Base-by-base conservation (phyloP, 129 eudicot genomes). In the Centaurea solstitialis region DNA sequence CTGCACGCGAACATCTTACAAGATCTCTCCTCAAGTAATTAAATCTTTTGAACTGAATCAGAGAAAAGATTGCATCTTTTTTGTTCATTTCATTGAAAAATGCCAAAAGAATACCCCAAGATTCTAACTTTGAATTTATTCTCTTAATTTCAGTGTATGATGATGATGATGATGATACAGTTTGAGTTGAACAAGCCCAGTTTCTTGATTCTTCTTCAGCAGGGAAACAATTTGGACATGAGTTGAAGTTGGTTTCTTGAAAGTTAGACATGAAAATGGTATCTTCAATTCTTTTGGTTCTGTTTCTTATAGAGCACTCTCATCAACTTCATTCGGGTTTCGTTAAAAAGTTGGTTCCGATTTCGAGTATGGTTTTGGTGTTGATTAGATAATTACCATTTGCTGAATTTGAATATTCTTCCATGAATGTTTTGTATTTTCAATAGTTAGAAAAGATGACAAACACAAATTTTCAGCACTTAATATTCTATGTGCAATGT, bases 1-100 rank as follows among this genome's bases (percentile, higher is more conserved):
- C 98, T 76, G 98, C 98, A 26, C 90, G 98, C 7, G 97, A 94
- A 78, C 98, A 94, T 74, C 84, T 94, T 37, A 74, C 97, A 17
- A 89, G 97, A 81, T 94, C 98, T 69, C 97, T 94, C 62, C 92
- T 94, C 73, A 89, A 87, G 89, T 93, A 92, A 91, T 76, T 33
- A 33, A 57, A 71, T 79, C 68, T 66, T 41, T 74, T 53, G 30
- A 80, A 80, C 85, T 57, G 17, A 22, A 41, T 26, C 57, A 23
- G 73, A 66, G 53, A 33, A 47, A 57, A 47, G 7, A 24, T 28
- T 0, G n/a, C 9, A 18, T 72, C 33, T 68, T 78, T 74, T 81
- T 64, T 38, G 38, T 57, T 67, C 22, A 73, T 21, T 72, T 40
- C 79, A 41, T n/a, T 78, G 8, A 57, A 75, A 23, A 41, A 75